phyloP scores from a whole-genome alignment of 176 grass and related monocot genomes.

The Carex parvula region DNA sequence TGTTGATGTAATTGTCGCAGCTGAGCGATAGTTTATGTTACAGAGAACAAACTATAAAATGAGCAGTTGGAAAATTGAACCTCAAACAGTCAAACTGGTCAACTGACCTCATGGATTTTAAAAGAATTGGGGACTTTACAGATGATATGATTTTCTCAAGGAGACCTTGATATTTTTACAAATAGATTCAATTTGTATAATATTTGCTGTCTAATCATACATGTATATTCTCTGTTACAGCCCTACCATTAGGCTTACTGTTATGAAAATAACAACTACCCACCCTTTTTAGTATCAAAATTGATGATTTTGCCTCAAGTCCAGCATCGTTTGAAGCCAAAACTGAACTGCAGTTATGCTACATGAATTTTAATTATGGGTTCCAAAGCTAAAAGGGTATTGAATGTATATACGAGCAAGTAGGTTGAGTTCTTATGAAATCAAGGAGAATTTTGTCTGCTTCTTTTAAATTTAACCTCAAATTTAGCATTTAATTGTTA shows the following conservation, averaged over 20 bases:
- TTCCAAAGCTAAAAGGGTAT: neutral
- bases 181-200: neutral
- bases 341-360: neutral
- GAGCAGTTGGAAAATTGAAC: neutral
- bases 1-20: constrained; percentile 24
- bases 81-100: neutral
- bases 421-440: neutral
- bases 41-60: neutral
- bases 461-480: constrained; percentile 15
- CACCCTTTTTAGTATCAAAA: neutral
- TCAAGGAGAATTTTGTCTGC: constrained; percentile 3
- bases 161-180: neutral
- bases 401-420: neutral
- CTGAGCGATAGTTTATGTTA: neutral
- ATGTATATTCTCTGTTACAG: neutral
- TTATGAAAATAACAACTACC: neutral
- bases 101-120: neutral
- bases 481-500: constrained; percentile 1
- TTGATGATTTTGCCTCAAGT: neutral
- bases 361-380: neutral
- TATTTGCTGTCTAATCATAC: neutral
- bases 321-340: neutral
- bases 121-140: neutral
- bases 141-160: neutral
- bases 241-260: neutral